Base-by-base conservation (phyloP, 306 rosid genomes). In the Acacia confusa region DNA sequence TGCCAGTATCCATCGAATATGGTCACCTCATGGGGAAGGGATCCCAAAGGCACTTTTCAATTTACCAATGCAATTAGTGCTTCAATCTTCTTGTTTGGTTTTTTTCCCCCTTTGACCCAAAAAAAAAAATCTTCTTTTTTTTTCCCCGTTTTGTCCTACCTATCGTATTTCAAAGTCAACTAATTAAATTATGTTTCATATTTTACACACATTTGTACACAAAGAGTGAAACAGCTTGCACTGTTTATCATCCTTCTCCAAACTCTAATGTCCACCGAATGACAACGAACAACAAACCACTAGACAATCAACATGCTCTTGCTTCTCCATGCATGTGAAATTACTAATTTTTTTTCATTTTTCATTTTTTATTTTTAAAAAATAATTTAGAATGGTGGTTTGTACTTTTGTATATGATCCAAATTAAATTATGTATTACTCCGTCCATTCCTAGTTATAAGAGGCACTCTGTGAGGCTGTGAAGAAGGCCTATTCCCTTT, bases 281-380 rank as follows among this genome's bases (percentile, higher is more conserved):
- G 13, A 55, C 61, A 55, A 55, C n/a, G 61, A 22, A 22, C 28
- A 57, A 22, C 64, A 9, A 36, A 3, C 30, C 64, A 22, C 27
- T 57, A 57, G 64, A 57, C 64, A 57, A 22, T n/a, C 64, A 57
- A 57, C 64, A 57, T n/a, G 64, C 64, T 57, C 63, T 22, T n/a
- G 64, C 64, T 57, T 22, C 25, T 57, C 64, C 64, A 57, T 57
- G 3, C 4, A n/a, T 22, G 30, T 57, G 14, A 57, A 57, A 22
- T n/a, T 17, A 55, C 61, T 55, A 55, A 10, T 53, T 7, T 19
- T 7, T 50, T 19, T 6, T 1, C 9, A 3, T 55, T n/a, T 8
- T 9, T 5, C 27, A 17, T 52, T 28, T 55, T 57, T 57, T 11
- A 1, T 57, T 7, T 57, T n/a, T 24, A 2, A 24, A 58, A 55